Base-by-base conservation (phyloP, 805 yeast species). In the Clavispora carvajalis region DNA sequence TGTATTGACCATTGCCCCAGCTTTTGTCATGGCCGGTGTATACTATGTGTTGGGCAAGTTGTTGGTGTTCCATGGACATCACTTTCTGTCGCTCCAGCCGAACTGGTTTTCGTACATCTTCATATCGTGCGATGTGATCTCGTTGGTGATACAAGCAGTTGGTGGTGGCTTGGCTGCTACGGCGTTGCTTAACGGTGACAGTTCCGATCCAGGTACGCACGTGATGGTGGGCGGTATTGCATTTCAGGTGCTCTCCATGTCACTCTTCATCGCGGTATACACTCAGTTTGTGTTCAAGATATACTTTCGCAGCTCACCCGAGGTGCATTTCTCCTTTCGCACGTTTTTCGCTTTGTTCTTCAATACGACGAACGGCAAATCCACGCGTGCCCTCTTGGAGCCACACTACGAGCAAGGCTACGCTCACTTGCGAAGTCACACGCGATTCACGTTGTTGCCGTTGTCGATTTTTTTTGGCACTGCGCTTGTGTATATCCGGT, bases 141-240 rank as follows among this genome's bases (percentile, higher is more conserved):
- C 45, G 22, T 13, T 86, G 45, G 62, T 77, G 1, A 54, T 86
- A 16, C 95, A 86, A 62, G 90, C 80, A 3, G 71, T 65, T 8
- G 95, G 95, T 34, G 95, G 95, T 53, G 93, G 82, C 39, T 60
- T 75, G 33, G 85, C 88, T 2, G 80, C 84, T 5, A 18, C 15
- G 1, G 26, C 25, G 3, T 17, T 36, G 33, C 16, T 26, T 4
- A 15, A 19, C 15, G 17, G 19, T 4, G 11, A 18, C 15, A 12
- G 22, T 5, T 9, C 40, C 25, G 21, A 23, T 5, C 5, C 36
- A 3, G 40, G 40, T 8, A 31, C 33, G 1, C 11, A 31, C 18
- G 34, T 23, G 19, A 31, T 38, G 40, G 33, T 38, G 24, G 40
- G 24, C 15, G 40, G 40, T 17, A 33, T 38, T 16, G 36, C 36